Conservation (phyloP, 1,139 yeast species). For the Yamadazyma aaseri region DNA sequence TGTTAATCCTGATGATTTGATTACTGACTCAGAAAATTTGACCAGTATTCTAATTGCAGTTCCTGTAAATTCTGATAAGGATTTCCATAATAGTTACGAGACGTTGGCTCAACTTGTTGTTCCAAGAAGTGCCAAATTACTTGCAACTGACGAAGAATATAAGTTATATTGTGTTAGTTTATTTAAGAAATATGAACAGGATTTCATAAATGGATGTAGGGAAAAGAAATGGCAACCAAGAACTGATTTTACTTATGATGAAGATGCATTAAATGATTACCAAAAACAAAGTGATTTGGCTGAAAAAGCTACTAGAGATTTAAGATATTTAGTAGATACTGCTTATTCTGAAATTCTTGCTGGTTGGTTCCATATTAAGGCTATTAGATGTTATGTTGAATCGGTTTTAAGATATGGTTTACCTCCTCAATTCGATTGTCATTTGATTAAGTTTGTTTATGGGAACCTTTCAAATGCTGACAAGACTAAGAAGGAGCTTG, state of each 20-base stretch:
- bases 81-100: slow-evolving; percentile 72
- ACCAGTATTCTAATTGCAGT: slow-evolving; percentile 83
- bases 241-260: slow-evolving; percentile 81
- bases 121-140: slow-evolving; percentile 78
- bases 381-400: slow-evolving; percentile 55
- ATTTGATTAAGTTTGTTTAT: slow-evolving; percentile 45
- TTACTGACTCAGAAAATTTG: slow-evolving; percentile 80
- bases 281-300: slow-evolving; percentile 79
- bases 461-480: slow-evolving; percentile 43
- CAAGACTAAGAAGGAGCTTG: slow-evolving; percentile 65
- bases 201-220: slow-evolving; percentile 69
- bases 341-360: slow-evolving; percentile 84
- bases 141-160: slow-evolving; percentile 74
- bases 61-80: slow-evolving; percentile 61
- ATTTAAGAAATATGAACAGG: slow-evolving; percentile 75
- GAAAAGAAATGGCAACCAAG: slow-evolving; percentile 92
- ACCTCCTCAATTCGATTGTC: slow-evolving; percentile 86
- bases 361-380: slow-evolving; percentile 86
- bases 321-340: slow-evolving; percentile 77
- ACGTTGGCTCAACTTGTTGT: slow-evolving; percentile 78
- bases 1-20: slow-evolving; percentile 82
- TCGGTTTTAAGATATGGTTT: slow-evolving; percentile 89
- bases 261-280: slow-evolving; percentile 67
- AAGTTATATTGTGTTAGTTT: slow-evolving; percentile 74
- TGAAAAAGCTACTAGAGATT: slow-evolving; percentile 69